Conservation (phyloP, 2,329 filamentous ascomycete genomes). For the Epicoccum nigrum region DNA sequence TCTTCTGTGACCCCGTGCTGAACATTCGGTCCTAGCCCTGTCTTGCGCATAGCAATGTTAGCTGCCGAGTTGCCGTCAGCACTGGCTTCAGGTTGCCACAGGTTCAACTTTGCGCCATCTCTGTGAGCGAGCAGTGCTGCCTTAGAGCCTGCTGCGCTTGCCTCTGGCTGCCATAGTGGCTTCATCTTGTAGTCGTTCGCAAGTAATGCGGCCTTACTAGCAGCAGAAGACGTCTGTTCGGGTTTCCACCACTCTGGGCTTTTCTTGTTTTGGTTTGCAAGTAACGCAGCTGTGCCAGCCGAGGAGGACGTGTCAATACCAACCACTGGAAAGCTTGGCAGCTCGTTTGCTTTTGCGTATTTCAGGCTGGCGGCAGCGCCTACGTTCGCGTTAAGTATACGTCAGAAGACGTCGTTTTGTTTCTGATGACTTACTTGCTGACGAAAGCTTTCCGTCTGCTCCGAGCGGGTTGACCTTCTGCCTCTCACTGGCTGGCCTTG, state of each 20-base stretch:
- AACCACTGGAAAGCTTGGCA: constrained; percentile 75
- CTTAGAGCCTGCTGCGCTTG: constrained; percentile 71
- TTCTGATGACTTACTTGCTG: constrained; percentile 56
- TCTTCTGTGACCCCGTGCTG: constrained; percentile 57
- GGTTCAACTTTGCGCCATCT: constrained; percentile 58
- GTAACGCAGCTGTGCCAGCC: constrained; percentile 74
- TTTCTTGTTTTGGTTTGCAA: constrained; percentile 75
- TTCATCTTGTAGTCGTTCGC: constrained; percentile 67
- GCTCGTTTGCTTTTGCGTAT: constrained; percentile 73
- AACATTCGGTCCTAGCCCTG: constrained; percentile 52
- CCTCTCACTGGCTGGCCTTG: constrained; percentile 31
- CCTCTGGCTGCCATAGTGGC: constrained; percentile 67
- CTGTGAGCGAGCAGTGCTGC: constrained; percentile 72
- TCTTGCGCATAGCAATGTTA: constrained; percentile 67
- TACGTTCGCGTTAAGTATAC: constrained; percentile 38
- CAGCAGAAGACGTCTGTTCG: constrained; percentile 61
- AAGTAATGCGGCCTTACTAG: constrained; percentile 63
- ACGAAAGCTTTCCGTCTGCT: constrained; percentile 62
- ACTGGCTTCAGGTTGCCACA: constrained; percentile 59
- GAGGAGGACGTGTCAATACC: constrained; percentile 66
- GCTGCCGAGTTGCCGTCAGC: constrained; percentile 71
- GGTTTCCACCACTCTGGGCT: constrained; percentile 70
- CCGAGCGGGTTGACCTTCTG: constrained; percentile 51
- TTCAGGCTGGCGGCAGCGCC: constrained; percentile 68
- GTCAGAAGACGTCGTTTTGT: background rate